Percentiles rank a stretch among this genome's conserved stretches.
These are phyloP conservation scores for Microsporum canis DNA, from an alignment of 2,329 filamentous ascomycete species.

Conservation along the genomic window DNA sequence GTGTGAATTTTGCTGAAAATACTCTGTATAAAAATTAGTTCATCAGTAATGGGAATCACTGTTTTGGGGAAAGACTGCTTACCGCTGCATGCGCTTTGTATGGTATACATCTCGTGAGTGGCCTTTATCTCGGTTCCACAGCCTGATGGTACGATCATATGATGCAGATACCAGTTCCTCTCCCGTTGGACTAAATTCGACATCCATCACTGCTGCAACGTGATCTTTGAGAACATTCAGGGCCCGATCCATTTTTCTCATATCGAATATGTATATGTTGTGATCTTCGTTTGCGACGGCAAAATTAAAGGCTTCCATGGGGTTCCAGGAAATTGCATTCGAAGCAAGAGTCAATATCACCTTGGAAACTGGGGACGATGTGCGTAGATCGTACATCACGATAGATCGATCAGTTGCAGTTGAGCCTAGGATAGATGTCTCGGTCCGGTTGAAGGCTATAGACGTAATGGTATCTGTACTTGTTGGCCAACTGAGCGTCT, in stretches of 20 bases:
- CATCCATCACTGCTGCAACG: constrained; percentile 86
- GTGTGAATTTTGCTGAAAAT: constrained; percentile 72
- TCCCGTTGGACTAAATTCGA: constrained; percentile 89
- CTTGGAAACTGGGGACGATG: constrained; percentile 69
- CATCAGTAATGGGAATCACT: not conserved
- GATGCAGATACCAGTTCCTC: constrained; percentile 85
- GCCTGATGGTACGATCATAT: constrained; percentile 74
- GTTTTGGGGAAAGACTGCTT: constrained; percentile 12
- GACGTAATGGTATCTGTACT: constrained; percentile 81
- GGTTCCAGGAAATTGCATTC: constrained; percentile 84
- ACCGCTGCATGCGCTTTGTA: constrained; percentile 88
- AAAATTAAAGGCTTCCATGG: constrained; percentile 94
- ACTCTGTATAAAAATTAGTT: constrained; percentile 42
- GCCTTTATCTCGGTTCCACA: constrained; percentile 71
- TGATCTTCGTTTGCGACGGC: constrained; percentile 91
- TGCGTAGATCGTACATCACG: constrained; percentile 85
- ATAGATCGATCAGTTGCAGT: constrained; percentile 75
- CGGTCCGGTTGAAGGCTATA: constrained; percentile 82
- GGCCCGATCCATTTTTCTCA: constrained; percentile 77
- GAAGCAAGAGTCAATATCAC: constrained; percentile 69
- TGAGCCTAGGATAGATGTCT: constrained; percentile 81
- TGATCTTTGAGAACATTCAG: constrained; percentile 85
- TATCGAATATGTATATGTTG: constrained; percentile 87
- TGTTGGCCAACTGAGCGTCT: constrained; percentile 78
- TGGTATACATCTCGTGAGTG: constrained; percentile 91